A percentile compares a stretch with the other conserved stretches of the same genome.
Conservation (phyloP, 495 filamentous ascomycete species). For the Daldinia caldariorum region DNA sequence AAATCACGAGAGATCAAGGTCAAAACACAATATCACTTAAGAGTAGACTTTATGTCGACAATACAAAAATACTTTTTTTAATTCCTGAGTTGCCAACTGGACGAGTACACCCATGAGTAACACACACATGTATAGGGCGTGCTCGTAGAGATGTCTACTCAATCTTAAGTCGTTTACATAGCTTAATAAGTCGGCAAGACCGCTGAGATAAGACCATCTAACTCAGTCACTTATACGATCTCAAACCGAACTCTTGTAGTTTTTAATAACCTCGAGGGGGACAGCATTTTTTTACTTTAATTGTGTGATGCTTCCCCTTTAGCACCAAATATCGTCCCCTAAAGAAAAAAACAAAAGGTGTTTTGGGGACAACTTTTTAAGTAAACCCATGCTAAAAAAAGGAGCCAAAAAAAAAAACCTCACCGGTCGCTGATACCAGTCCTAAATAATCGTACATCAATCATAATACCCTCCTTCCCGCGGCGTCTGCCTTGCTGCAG, state of each 20-base stretch:
- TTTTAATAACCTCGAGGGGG: too few species aligned
- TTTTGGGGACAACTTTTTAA: too few species aligned
- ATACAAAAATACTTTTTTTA: background rate
- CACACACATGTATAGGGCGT: background rate
- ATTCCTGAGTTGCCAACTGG: background rate
- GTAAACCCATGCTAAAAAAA: too few species aligned
- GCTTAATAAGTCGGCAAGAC: too few species aligned
- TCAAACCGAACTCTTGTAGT: background rate
- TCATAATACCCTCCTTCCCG: conserved; percentile 5
- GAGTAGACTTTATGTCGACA: background rate
- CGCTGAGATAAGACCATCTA: too few species aligned
- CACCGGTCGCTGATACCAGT: background rate
- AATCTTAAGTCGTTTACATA: too few species aligned
- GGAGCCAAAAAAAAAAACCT: background rate
- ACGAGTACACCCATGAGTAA: background rate
- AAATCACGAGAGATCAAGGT: background rate
- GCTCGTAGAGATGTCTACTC: background rate
- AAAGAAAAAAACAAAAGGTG: background rate
- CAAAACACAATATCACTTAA: background rate
- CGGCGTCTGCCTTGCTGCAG: background rate
- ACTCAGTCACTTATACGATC: too few species aligned
- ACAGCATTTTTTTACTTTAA: too few species aligned
- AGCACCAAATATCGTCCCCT: background rate
- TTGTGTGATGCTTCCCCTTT: too few species aligned
- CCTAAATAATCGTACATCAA: conserved; percentile 33